Conservation (phyloP, 176 grass and related monocot species). For the Pontederia paniculata region DNA sequence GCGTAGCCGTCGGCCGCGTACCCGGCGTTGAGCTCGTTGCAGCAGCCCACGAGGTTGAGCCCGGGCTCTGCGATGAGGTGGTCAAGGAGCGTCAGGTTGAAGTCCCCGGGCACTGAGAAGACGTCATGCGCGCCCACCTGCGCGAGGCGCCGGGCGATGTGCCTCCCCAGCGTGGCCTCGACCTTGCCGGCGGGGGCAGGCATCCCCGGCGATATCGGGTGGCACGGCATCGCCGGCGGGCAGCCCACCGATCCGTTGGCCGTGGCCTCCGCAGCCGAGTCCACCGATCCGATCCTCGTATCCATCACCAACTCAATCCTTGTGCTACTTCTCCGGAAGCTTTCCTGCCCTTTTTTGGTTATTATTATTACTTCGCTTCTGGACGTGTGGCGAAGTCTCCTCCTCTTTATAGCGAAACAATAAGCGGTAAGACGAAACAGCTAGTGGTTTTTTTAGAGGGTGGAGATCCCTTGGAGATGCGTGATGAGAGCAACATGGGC, state of each 20-base stretch:
- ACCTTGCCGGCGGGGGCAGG: background rate
- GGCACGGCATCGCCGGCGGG: conserved; percentile 10
- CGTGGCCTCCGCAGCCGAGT: background rate
- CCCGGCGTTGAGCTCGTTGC: conserved; percentile 68
- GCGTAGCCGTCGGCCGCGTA: conserved; percentile 67
- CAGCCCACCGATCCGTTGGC: conserved; percentile 2
- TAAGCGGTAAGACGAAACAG: no score
- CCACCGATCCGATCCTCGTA: conserved; percentile 1
- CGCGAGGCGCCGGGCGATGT: conserved; percentile 39
- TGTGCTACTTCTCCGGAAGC: no score
- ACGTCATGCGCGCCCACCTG: conserved; percentile 50
- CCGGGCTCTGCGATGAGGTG: conserved; percentile 50
- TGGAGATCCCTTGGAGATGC: no score
- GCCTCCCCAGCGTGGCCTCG: conserved; percentile 31
- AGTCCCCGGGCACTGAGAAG: conserved; percentile 63
- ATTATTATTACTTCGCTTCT: no score
- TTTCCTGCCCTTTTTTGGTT: no score
- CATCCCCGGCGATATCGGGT: background rate
- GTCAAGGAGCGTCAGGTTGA: conserved; percentile 73
- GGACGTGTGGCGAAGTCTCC: no score
- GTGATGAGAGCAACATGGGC: no score
- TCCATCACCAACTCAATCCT: background rate
- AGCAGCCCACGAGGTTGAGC: conserved; percentile 38
- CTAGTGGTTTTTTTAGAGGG: no score
- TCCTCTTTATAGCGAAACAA: no score